A percentile compares a stretch with the other conserved stretches of the same genome.
Conservation (phyloP, 257 asterid genomes). For the Handroanthus guayacan region DNA sequence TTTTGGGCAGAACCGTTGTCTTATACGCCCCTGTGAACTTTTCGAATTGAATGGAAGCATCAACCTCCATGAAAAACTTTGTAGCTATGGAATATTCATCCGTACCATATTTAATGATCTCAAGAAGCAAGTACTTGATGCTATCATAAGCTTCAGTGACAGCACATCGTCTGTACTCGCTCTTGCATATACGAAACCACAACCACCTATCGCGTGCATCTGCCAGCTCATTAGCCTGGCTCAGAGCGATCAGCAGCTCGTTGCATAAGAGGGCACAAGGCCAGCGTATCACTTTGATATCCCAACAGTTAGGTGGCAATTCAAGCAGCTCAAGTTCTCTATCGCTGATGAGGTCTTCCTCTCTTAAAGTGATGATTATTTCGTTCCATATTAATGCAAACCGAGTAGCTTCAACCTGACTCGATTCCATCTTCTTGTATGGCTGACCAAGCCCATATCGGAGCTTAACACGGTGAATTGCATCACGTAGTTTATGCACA, state of each 20-base stretch:
- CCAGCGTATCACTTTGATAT: constrained; percentile 91
- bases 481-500: constrained; percentile 72
- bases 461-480: constrained; percentile 75
- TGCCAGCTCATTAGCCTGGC: constrained; percentile 73
- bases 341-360: constrained; percentile 84
- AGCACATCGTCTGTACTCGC: constrained; percentile 88
- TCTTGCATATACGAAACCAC: constrained; percentile 83
- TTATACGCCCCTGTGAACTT: constrained; percentile 68
- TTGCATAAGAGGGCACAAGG: constrained; percentile 88
- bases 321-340: constrained; percentile 82
- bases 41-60: constrained; percentile 52
- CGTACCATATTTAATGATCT: constrained; percentile 64
- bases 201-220: constrained; percentile 68
- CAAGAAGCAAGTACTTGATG: constrained; percentile 74
- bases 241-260: constrained; percentile 80
- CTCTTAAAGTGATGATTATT: constrained; percentile 79
- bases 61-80: constrained; percentile 67
- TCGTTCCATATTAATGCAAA: constrained; percentile 97
- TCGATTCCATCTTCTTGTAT: constrained; percentile 90
- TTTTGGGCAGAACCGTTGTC: constrained; percentile 56
- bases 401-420: constrained; percentile 87
- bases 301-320: constrained; percentile 94
- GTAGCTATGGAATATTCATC: constrained; percentile 76
- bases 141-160: constrained; percentile 88
- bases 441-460: constrained; percentile 94